These are phyloP conservation scores for Staphylotrichum longicolle DNA, from an alignment of 495 filamentous ascomycete genomes.

Conservation along the genomic window DNA sequence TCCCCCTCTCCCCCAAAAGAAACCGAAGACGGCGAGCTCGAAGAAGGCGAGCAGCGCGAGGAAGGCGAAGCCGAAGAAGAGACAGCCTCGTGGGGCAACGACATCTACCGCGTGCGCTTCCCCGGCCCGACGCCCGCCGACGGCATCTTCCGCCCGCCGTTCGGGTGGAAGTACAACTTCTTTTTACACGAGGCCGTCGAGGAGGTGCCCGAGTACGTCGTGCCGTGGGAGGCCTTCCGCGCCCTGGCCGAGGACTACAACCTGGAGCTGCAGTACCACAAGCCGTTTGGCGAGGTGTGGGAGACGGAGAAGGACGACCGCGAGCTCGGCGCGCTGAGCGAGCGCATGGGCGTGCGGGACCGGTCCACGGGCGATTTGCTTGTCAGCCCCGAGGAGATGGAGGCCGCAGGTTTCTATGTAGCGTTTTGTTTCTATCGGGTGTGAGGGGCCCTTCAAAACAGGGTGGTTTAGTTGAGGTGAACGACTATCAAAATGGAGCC, in stretches of 20 bases:
- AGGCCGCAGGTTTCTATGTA: constrained; percentile 85
- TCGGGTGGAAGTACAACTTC: constrained; percentile 97
- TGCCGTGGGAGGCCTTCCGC: constrained; percentile 96
- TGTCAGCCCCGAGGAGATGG: constrained; percentile 79
- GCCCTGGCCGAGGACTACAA: constrained; percentile 94
- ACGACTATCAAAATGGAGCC: too few relatives aligned
- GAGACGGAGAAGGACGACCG: constrained; percentile 79
- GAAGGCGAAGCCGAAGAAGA: constrained; percentile 54
- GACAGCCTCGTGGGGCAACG: constrained; percentile 82
- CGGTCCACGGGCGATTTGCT: constrained; percentile 62
- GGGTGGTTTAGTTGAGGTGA: too few relatives aligned
- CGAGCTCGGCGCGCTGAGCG: constrained; percentile 75
- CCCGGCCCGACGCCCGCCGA: constrained; percentile 74
- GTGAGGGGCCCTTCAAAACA: constrained; percentile 34
- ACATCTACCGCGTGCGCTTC: constrained; percentile 85
- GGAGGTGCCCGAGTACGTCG: constrained; percentile 94
- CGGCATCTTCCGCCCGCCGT: constrained; percentile 85
- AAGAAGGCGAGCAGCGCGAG: constrained; percentile 41
- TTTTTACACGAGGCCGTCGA: constrained; percentile 94
- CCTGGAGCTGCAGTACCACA: constrained; percentile 89
- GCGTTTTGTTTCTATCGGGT: constrained; percentile 95
- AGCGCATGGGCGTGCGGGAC: constrained; percentile 88
- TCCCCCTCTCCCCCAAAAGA: constrained; percentile 25
- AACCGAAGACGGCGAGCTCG: constrained; percentile 42
- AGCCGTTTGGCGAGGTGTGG: constrained; percentile 86